These are phyloP conservation scores for Rhynchospora tenuis DNA, from an alignment of 176 grass and related monocot genomes.

Conservation along the genomic window DNA sequence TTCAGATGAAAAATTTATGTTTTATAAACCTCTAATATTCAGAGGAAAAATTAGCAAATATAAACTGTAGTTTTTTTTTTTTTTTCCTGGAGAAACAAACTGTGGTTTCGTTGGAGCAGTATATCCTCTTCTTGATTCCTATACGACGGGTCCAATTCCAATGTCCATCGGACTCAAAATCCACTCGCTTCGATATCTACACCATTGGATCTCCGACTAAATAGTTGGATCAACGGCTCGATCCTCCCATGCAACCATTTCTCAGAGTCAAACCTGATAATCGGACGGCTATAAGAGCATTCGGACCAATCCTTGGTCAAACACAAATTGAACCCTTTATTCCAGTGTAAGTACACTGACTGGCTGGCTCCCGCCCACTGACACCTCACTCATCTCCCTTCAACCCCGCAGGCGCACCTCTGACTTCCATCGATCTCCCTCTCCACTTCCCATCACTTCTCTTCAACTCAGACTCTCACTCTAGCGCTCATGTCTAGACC, in stretches of 20 bases:
- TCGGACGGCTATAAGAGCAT: neutral
- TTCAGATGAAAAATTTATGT: too few relatives aligned
- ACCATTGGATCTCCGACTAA: neutral
- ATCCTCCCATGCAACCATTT: neutral
- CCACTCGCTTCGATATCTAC: neutral
- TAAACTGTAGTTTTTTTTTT: too few relatives aligned
- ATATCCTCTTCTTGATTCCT: too few relatives aligned
- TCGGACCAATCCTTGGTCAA: neutral
- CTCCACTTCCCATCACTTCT: neutral
- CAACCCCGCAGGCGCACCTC: neutral
- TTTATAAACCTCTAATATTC: too few relatives aligned
- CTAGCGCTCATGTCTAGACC: slow-evolving; percentile 26
- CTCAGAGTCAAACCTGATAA: neutral
- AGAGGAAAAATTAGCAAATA: too few relatives aligned
- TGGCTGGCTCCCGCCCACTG: slow-evolving; percentile 14
- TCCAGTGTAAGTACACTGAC: neutral
- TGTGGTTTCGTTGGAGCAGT: too few relatives aligned
- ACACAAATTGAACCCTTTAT: neutral
- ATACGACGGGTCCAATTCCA: too few relatives aligned
- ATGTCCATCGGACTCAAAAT: neutral
- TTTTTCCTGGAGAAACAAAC: too few relatives aligned
- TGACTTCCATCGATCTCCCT: neutral
- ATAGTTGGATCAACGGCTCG: neutral
- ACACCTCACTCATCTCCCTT: neutral
- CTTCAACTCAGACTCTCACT: neutral